These are phyloP conservation scores for Fagopyrum homotropicum DNA, from an alignment of 148 eudicot genomes.

Conservation along the genomic window DNA sequence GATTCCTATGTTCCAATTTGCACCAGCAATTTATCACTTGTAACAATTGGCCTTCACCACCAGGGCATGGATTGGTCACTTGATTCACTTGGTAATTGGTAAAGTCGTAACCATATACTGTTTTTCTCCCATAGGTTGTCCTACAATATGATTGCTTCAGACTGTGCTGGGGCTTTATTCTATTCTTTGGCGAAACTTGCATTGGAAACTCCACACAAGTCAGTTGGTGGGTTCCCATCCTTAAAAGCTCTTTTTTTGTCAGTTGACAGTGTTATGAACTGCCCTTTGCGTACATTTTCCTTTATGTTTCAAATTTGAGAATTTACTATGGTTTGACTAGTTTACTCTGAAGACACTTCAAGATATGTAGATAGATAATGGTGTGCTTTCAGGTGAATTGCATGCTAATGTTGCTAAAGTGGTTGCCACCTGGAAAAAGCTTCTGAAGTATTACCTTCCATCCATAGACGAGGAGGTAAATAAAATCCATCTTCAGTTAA, in stretches of 20 bases:
- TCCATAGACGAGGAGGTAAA: conserved; percentile 81
- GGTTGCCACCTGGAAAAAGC: conserved; percentile 51
- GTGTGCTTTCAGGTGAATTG: conserved; percentile 47
- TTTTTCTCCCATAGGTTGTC: conserved; percentile 48
- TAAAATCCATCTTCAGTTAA: conserved; percentile 3
- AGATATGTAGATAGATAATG: neutral
- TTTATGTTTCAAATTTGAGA: neutral
- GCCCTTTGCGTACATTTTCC: neutral
- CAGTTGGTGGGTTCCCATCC: conserved; percentile 47
- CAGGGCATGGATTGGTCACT: neutral
- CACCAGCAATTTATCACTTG: neutral
- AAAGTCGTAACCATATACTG: neutral
- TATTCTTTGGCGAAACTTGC: conserved; percentile 85
- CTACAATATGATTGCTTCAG: conserved; percentile 67
- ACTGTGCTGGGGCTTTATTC: conserved; percentile 85
- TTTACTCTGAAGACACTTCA: neutral
- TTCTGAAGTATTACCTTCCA: conserved; percentile 60
- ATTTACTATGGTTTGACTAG: neutral
- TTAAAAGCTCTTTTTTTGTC: neutral
- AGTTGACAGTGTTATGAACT: neutral
- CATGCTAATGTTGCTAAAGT: conserved; percentile 36
- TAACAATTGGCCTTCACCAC: neutral
- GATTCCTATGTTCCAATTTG: neutral
- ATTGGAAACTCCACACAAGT: conserved; percentile 44
- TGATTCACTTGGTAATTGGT: neutral